These are phyloP conservation scores for Boletales sp. DNA, from an alignment of 768 basidiomycete species.

Conservation along the genomic window DNA sequence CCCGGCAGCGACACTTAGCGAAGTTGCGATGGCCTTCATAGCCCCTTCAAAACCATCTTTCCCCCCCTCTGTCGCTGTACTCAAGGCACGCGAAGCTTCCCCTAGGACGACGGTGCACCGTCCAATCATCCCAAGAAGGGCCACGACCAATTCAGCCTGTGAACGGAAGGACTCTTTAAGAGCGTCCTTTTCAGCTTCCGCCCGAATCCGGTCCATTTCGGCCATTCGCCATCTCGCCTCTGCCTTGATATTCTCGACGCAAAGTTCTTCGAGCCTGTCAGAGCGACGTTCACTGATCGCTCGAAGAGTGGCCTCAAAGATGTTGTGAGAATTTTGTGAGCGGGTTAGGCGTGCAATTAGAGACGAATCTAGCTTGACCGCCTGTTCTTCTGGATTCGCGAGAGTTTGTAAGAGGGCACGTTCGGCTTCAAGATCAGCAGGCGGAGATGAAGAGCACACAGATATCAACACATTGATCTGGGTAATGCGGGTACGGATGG, in stretches of 20 bases:
- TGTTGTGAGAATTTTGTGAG: slow-evolving; percentile 69
- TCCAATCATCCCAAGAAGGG: slow-evolving; percentile 77
- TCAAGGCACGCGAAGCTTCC: slow-evolving; percentile 49
- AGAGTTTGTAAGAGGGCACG: slow-evolving; percentile 64
- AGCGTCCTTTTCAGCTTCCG: slow-evolving; percentile 61
- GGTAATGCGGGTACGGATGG: slow-evolving; percentile 58
- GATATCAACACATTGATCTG: slow-evolving; percentile 47
- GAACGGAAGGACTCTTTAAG: slow-evolving; percentile 58
- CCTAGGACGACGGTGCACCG: slow-evolving; percentile 71
- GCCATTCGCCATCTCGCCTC: slow-evolving; percentile 63
- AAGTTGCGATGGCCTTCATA: slow-evolving; percentile 46
- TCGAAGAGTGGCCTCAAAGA: slow-evolving; percentile 86
- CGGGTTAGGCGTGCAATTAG: slow-evolving; percentile 59
- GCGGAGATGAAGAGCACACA: slow-evolving; percentile 30
- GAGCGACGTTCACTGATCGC: slow-evolving; percentile 77
- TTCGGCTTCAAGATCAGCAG: slow-evolving; percentile 70
- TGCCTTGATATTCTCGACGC: slow-evolving; percentile 65
- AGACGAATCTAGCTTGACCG: slow-evolving; percentile 53
- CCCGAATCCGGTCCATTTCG: slow-evolving; percentile 67
- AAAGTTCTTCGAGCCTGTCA: slow-evolving; percentile 71
- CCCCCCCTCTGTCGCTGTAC: slow-evolving; percentile 35
- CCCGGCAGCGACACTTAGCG: slow-evolving; percentile 53
- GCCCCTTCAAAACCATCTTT: slow-evolving; percentile 36
- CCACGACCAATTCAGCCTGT: slow-evolving; percentile 65
- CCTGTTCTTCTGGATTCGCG: slow-evolving; percentile 68